Evolutionary conservation across 192 early-diverging fungal species (phyloP).

Genomic region (Pilaira anomala): DNA sequence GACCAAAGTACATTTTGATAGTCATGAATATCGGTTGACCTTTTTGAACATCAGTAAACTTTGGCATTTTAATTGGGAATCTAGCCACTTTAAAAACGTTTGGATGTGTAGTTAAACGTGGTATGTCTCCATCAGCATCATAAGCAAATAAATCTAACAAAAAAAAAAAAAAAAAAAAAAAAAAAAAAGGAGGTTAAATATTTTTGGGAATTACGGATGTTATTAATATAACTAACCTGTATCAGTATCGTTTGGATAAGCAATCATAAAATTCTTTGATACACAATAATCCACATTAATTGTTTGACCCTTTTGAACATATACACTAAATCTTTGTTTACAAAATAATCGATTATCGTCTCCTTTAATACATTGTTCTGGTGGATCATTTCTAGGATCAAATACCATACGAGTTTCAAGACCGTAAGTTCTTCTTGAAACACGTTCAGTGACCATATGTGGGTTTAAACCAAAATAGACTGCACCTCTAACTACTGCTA

Average conservation of each 20-base stretch:
- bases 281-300: constrained; percentile 50
- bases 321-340: constrained; percentile 38
- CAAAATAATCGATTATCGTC: constrained; percentile 45
- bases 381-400: constrained; percentile 47
- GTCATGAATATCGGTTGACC: constrained; percentile 49
- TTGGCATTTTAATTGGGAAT: constrained; percentile 44
- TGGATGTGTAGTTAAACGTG: constrained; percentile 37
- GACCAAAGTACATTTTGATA: constrained; percentile 50
- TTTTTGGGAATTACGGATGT: neutral
- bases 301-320: constrained; percentile 39
- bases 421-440: constrained; percentile 51
- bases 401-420: constrained; percentile 52
- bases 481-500: constrained; percentile 53
- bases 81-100: constrained; percentile 35
- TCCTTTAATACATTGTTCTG: constrained; percentile 46
- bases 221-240: constrained; percentile 28
- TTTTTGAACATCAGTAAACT: constrained; percentile 36
- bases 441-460: constrained; percentile 46
- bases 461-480: constrained; percentile 54
- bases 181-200: neutral
- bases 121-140: constrained; percentile 29
- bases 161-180: constrained; percentile 1
- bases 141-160: constrained; percentile 35
- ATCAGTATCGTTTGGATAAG: constrained; percentile 44
- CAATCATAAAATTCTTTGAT: constrained; percentile 51